Evolutionary conservation across 176 grass and related monocot species (phyloP).

Genomic region (Pontederia paniculata): DNA sequence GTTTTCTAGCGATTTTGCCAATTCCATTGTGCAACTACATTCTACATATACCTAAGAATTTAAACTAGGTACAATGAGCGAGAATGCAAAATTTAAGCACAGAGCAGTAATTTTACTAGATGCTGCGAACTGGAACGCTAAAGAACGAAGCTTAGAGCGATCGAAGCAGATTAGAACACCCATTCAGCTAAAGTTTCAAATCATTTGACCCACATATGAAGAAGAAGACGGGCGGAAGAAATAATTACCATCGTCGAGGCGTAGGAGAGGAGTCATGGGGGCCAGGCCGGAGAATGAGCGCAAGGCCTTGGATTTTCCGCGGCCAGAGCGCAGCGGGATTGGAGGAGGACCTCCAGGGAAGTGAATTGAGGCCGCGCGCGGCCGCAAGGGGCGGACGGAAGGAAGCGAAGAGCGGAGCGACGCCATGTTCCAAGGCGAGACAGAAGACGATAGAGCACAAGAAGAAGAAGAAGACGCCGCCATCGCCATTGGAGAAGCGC

Average conservation of each 20-base stretch:
- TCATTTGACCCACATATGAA: not conserved
- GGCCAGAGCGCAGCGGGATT: not conserved
- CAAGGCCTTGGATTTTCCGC: conserved; percentile 18
- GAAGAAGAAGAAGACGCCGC: conserved; percentile 32
- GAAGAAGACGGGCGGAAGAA: not conserved
- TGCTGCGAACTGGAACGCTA: too few relatives aligned
- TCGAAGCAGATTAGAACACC: too few relatives aligned
- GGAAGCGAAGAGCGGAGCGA: conserved; percentile 47
- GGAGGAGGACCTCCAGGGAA: not conserved
- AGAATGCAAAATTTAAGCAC: too few relatives aligned
- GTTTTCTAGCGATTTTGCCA: too few relatives aligned
- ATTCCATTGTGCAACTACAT: too few relatives aligned
- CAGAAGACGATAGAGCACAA: too few relatives aligned
- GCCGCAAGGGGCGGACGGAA: not conserved
- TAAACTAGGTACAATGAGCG: too few relatives aligned
- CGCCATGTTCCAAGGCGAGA: conserved; percentile 47
- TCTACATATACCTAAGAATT: too few relatives aligned
- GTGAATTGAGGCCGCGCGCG: not conserved
- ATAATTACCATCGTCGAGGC: conserved; percentile 29
- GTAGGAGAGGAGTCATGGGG: conserved; percentile 25
- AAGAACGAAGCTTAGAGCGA: too few relatives aligned
- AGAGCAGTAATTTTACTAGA: too few relatives aligned
- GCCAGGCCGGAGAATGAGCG: conserved; percentile 49
- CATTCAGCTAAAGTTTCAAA: too few relatives aligned
- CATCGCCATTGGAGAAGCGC: conserved; percentile 33